phyloP scores from a whole-genome alignment of 2,329 filamentous ascomycete species.

The Trichoderma sp. region DNA sequence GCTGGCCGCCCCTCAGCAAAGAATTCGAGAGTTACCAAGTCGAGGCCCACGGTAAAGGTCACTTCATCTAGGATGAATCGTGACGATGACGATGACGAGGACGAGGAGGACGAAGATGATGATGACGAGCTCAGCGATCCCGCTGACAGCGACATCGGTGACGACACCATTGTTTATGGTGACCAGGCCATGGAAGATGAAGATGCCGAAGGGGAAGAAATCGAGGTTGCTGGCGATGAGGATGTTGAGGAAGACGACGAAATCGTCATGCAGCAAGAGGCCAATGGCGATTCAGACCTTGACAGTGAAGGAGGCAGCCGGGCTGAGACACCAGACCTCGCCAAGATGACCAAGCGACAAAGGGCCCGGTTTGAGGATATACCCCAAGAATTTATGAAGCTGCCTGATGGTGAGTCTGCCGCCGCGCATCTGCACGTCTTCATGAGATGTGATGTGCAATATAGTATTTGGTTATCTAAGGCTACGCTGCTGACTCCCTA shows the following conservation, averaged over 20 bases:
- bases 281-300: slow-evolving; percentile 25
- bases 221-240: slow-evolving; percentile 41
- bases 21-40: slow-evolving; percentile 38
- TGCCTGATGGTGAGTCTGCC: slow-evolving; percentile 52
- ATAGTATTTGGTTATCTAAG: background rate
- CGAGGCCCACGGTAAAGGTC: slow-evolving; percentile 35
- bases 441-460: background rate
- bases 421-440: background rate
- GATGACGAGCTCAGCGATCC: slow-evolving; percentile 56
- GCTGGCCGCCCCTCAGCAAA: slow-evolving; percentile 38
- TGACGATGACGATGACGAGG: slow-evolving; percentile 44
- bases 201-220: slow-evolving; percentile 48
- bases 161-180: slow-evolving; percentile 38
- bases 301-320: slow-evolving; percentile 41
- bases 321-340: slow-evolving; percentile 51
- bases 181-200: slow-evolving; percentile 47
- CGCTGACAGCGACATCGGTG: slow-evolving; percentile 46
- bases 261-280: slow-evolving; percentile 30
- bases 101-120: slow-evolving; percentile 50
- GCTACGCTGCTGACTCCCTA: background rate
- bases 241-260: slow-evolving; percentile 42
- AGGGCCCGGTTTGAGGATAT: slow-evolving; percentile 57
- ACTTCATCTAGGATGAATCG: slow-evolving; percentile 34
- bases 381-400: slow-evolving; percentile 55
- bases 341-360: slow-evolving; percentile 60